Percentiles rank a stretch among this genome's conserved stretches.
Conservation (phyloP, 352 stramenopile species). For the Halophytophthora batemanensis region DNA sequence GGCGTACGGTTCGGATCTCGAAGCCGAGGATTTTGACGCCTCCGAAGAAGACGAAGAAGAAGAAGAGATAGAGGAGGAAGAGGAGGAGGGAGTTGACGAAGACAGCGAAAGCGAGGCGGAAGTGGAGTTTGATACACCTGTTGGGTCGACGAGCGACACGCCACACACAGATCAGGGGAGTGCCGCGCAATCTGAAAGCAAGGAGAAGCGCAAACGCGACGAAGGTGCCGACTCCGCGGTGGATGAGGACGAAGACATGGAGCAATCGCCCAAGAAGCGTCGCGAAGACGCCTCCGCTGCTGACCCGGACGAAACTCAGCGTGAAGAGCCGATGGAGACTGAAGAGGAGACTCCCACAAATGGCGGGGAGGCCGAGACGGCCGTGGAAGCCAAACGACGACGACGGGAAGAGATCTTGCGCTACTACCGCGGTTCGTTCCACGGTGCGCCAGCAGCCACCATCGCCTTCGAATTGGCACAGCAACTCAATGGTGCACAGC, state of each 20-base stretch:
- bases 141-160: slow-evolving; percentile 16
- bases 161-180: slow-evolving; percentile 17
- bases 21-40: slow-evolving; percentile 65
- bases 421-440: slow-evolving; percentile 95
- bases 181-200: slow-evolving; percentile 1
- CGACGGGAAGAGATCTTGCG: slow-evolving; percentile 77
- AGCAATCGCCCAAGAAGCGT: slow-evolving; percentile 18
- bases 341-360: slow-evolving; percentile 15
- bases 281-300: no score
- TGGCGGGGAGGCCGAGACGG: slow-evolving; percentile 22
- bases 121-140: slow-evolving; percentile 48
- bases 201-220: slow-evolving; percentile 32
- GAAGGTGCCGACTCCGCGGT: slow-evolving; percentile 33
- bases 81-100: slow-evolving; percentile 37
- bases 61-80: slow-evolving; percentile 51
- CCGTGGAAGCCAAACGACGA: slow-evolving; percentile 45
- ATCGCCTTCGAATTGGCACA: slow-evolving; percentile 83
- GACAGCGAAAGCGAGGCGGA: slow-evolving; percentile 45
- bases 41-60: slow-evolving; percentile 57
- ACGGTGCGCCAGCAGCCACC: slow-evolving; percentile 63
- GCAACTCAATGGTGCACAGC: slow-evolving; percentile 80
- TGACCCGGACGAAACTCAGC: no score
- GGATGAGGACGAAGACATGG: slow-evolving; percentile 30
- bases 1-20: slow-evolving; percentile 81
- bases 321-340: slow-evolving; percentile 24